These are phyloP conservation scores for Ensete glaucum DNA, from an alignment of 176 grass and related monocot genomes.

Conservation along the genomic window DNA sequence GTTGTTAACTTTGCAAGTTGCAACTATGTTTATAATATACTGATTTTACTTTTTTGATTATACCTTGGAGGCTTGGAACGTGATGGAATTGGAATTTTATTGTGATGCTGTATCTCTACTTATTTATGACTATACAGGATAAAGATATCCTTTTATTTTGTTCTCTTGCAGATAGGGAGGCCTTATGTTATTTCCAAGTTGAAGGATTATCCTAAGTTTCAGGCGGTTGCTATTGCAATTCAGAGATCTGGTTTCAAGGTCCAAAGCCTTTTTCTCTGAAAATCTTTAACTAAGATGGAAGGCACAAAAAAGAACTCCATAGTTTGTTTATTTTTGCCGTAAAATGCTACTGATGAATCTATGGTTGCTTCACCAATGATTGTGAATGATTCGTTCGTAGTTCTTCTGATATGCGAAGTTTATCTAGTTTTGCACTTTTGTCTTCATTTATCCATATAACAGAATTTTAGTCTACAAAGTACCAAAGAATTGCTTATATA, in stretches of 20 bases:
- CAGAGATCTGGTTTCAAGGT: constrained; percentile 99
- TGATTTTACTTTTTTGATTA: background rate
- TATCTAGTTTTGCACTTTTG: background rate
- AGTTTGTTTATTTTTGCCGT: background rate
- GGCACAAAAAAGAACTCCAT: no score
- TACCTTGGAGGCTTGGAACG: background rate
- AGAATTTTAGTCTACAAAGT: background rate
- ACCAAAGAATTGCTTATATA: background rate
- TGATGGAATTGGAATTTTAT: background rate
- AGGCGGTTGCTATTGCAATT: constrained; percentile 98
- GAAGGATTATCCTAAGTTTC: constrained; percentile 98
- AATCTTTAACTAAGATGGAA: background rate
- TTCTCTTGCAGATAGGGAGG: constrained; percentile 65
- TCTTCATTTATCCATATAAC: background rate
- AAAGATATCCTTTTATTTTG: background rate
- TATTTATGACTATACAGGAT: background rate
- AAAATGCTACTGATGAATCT: background rate
- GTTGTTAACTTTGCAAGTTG: background rate
- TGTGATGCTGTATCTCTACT: background rate
- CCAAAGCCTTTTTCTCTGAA: constrained; percentile 1
- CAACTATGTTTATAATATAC: background rate
- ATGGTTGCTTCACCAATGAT: background rate
- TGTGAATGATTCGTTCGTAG: background rate
- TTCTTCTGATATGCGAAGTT: background rate
- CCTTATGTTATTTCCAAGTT: constrained; percentile 93